phyloP scores from a whole-genome alignment of 139 green algal species.

The Limnomonas spitsbergensis region DNA sequence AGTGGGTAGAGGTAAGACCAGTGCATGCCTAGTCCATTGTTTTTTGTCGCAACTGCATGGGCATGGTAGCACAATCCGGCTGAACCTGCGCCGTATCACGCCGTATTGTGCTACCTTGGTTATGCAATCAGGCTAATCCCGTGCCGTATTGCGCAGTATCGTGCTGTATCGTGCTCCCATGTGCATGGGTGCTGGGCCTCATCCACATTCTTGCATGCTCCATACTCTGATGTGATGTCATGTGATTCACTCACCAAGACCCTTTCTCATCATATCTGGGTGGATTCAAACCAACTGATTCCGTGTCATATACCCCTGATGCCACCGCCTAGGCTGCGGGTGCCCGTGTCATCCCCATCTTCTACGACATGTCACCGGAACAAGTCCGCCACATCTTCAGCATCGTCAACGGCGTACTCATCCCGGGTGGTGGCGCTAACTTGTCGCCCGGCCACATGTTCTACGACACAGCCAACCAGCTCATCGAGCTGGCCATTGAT shows the following conservation, averaged over 20 bases:
- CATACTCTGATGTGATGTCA: constrained; percentile 55
- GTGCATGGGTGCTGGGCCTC: neutral
- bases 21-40: neutral
- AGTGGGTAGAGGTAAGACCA: neutral
- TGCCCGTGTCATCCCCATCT: constrained; percentile 68
- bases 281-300: too few species aligned
- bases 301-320: constrained; percentile 82
- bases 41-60: neutral
- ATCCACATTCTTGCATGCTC: constrained; percentile 39
- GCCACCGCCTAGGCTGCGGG: constrained; percentile 75
- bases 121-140: neutral
- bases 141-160: neutral
- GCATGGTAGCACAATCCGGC: neutral
- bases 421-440: constrained; percentile 67
- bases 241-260: too few species aligned
- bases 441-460: constrained; percentile 66
- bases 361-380: constrained; percentile 62
- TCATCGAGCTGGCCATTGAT: constrained; percentile 60
- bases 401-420: constrained; percentile 72
- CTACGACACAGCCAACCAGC: constrained; percentile 60
- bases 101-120: neutral
- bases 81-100: neutral
- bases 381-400: constrained; percentile 43
- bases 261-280: too few species aligned
- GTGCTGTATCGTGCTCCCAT: neutral